Base-by-base conservation (phyloP, 352 stramenopile genomes). In the Globisporangium echinulatum region DNA sequence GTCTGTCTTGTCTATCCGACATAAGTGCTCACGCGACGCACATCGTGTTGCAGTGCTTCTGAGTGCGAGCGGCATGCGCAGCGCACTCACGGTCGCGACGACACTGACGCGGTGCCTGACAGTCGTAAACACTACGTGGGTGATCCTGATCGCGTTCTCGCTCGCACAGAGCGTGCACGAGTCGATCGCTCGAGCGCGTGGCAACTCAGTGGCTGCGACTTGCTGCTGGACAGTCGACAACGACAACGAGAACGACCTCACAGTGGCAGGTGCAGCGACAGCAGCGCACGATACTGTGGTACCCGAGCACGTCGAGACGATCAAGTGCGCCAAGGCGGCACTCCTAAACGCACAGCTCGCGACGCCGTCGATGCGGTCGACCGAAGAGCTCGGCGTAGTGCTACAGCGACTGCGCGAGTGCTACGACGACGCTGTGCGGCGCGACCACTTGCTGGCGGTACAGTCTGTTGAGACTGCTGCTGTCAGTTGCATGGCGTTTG, bases 11-110 rank as follows among this genome's bases (percentile, higher is more conserved):
- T 56, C 13, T 44, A 8, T 54, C 25, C 25, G 25, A 25, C 25
- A 25, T 25, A 47, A 0, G 44, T 36, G 25, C 4, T 67, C 43
- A 47, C 11, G 43, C 43, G n/a, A n/a, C n/a, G 43, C 43, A 47
- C 7, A 7, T 4, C 1, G 10, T 5, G 43, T 36, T 14, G 7
- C 48, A 90, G 81, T 75, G 0, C 52, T 86, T 5, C 49, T 90
- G 33, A 86, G 70, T 49, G 67, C 80, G 15, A 87, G 80, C 62
- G 69, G 68, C 13, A 77, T 88, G 0, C 69, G 71, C 7, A 90
- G 78, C 42, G 78, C 78, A 9, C 68, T 90, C 11, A 90, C 78
- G 7, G 81, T 90, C 0, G 69, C 78, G 17, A 87, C 81, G 5
- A 71, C 75, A 4, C 70, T 87, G 60, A 74, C 66, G 9, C 56